Conservation (phyloP, 2,329 filamentous ascomycete genomes). For the Sporothrix brunneoviolacea region DNA sequence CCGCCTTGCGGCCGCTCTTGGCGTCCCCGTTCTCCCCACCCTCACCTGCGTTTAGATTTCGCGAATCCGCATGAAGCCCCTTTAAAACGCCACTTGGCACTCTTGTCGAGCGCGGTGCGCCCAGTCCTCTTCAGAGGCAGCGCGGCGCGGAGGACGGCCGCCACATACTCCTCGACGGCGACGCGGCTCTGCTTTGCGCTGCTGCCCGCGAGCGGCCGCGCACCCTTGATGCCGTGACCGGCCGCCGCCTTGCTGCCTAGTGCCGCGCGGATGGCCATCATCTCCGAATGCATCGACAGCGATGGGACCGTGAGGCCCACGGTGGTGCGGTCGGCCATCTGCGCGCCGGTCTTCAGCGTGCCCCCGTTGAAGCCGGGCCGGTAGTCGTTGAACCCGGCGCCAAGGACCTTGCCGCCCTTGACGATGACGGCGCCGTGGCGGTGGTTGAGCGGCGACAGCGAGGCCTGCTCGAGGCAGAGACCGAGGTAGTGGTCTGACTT, state of each 20-base stretch:
- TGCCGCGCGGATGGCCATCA: constrained; percentile 48
- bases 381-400: constrained; percentile 44
- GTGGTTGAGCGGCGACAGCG: constrained; percentile 41
- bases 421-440: constrained; percentile 42
- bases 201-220: neutral
- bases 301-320: too few species aligned
- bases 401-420: constrained; percentile 46
- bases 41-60: neutral
- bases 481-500: constrained; percentile 39
- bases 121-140: neutral
- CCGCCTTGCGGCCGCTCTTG: neutral
- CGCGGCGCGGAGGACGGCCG: neutral
- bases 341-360: constrained; percentile 34
- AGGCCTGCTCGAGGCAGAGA: constrained; percentile 45
- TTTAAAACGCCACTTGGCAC: neutral
- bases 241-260: constrained; percentile 32
- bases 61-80: neutral
- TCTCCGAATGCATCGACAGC: constrained; percentile 48
- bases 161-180: neutral
- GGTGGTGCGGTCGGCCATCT: too few species aligned
- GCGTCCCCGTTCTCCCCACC: neutral
- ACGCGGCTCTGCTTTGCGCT: neutral
- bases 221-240: neutral
- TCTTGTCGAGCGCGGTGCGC: neutral
- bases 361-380: constrained; percentile 43